phyloP scores from a whole-genome alignment of 176 grass and related monocot genomes.

The Ensete glaucum region DNA sequence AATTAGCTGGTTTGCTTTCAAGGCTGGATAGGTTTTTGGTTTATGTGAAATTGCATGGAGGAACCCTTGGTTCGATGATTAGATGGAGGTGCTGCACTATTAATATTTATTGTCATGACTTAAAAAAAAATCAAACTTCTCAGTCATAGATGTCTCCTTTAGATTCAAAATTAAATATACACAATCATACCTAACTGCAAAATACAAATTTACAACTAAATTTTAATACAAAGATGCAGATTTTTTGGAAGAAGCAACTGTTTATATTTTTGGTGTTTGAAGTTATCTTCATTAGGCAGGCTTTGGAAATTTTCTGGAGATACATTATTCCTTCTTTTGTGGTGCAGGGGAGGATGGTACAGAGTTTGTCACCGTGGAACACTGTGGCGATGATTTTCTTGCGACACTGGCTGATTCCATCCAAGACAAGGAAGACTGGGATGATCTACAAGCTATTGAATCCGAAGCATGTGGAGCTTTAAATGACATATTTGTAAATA shows the following conservation, averaged over 20 bases:
- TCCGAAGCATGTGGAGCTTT: constrained; percentile 70
- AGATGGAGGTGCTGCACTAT: neutral
- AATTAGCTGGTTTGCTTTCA: too few relatives aligned
- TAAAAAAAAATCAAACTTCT: neutral
- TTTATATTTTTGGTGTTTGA: too few relatives aligned
- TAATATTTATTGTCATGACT: neutral
- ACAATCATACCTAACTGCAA: neutral
- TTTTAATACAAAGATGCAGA: neutral
- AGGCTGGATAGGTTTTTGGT: neutral
- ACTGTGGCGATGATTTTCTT: constrained; percentile 62
- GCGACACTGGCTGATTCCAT: constrained; percentile 53
- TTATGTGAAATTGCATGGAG: neutral
- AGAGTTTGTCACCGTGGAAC: constrained; percentile 61
- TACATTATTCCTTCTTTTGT: neutral
- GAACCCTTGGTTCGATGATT: neutral
- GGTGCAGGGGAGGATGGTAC: constrained; percentile 49
- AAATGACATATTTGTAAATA: constrained; percentile 53
- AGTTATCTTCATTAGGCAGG: neutral
- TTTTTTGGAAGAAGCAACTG: too few relatives aligned
- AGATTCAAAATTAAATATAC: neutral
- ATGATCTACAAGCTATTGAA: constrained; percentile 68
- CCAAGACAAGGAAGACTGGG: constrained; percentile 57
- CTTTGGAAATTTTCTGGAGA: neutral
- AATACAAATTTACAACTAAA: neutral
- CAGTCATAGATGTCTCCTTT: neutral